Evolutionary conservation across 495 filamentous ascomycete genomes (phyloP).

Genomic region (Neurospora sp.): DNA sequence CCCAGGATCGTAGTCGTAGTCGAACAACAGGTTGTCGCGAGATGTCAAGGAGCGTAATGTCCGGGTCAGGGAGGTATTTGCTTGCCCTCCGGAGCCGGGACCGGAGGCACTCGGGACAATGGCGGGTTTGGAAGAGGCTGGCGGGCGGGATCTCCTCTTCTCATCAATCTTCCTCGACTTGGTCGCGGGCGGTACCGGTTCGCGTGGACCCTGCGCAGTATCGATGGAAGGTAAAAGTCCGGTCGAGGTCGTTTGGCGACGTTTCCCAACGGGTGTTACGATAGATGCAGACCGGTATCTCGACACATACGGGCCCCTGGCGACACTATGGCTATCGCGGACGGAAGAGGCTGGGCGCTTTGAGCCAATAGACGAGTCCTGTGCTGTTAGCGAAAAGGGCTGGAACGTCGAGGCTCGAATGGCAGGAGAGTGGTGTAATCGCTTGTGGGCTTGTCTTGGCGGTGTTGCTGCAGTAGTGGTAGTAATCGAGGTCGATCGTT

Average conservation of each 20-base stretch:
- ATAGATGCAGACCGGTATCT: constrained; percentile 11
- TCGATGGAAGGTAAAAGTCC: neutral
- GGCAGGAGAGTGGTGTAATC: constrained; percentile 7
- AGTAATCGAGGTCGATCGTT: constrained; percentile 4
- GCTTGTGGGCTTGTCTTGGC: constrained; percentile 2
- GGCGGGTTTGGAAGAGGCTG: constrained; percentile 25
- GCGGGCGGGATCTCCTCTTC: constrained; percentile 32
- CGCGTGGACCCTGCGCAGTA: constrained; percentile 28
- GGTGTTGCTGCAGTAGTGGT: constrained; percentile 15
- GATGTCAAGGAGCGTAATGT: constrained; percentile 40
- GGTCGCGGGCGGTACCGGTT: constrained; percentile 28
- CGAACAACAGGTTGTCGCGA: constrained; percentile 37
- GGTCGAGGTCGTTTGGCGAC: constrained; percentile 14
- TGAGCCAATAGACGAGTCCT: constrained; percentile 7
- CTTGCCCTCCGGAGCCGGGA: constrained; percentile 14
- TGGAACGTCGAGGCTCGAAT: constrained; percentile 34
- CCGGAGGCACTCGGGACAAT: constrained; percentile 3
- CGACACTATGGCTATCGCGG: constrained; percentile 20
- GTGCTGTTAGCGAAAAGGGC: constrained; percentile 12
- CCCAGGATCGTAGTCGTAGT: constrained; percentile 39
- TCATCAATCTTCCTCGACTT: constrained; percentile 25
- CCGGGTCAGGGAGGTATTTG: constrained; percentile 38
- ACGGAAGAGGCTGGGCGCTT: constrained; percentile 32
- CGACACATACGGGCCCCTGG: constrained; percentile 14
- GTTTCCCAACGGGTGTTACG: constrained; percentile 16